Evolutionary conservation across 2,329 filamentous ascomycete species (phyloP).

Genomic region (Colletotrichum spinosum): DNA sequence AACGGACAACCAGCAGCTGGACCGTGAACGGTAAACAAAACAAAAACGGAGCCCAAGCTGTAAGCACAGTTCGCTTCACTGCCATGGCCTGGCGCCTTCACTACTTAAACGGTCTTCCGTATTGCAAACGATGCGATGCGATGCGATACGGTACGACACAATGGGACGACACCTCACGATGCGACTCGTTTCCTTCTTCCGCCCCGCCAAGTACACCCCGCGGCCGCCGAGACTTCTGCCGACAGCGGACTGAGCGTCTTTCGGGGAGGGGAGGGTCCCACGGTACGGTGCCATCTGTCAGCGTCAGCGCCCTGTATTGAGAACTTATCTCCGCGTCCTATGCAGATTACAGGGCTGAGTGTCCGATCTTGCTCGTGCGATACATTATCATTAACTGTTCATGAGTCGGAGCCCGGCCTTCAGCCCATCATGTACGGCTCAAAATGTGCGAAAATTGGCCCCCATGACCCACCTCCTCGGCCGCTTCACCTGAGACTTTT

Average conservation of each 20-base stretch:
- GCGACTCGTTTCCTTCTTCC: background rate
- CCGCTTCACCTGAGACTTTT: constrained; percentile 14
- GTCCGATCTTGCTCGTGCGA: background rate
- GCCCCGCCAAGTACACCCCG: constrained; percentile 9
- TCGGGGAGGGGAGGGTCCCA: background rate
- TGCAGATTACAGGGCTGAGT: too few species aligned
- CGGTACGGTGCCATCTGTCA: background rate
- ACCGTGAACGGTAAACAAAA: too few species aligned
- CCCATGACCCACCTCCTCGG: background rate
- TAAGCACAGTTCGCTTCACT: too few species aligned
- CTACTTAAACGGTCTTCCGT: too few species aligned
- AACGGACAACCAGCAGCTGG: too few species aligned
- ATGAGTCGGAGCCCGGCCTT: constrained; percentile 5
- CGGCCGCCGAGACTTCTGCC: constrained; percentile 12
- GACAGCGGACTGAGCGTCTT: background rate
- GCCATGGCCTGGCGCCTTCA: too few species aligned
- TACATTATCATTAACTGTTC: constrained; percentile 35
- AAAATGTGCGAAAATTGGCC: constrained; percentile 9
- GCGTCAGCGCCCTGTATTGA: background rate
- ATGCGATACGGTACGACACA: too few species aligned
- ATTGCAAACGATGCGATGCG: too few species aligned
- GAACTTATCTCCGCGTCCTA: too few species aligned
- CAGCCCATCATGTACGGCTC: constrained; percentile 2
- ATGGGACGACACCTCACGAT: too few species aligned
- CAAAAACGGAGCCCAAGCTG: too few species aligned